A percentile compares a stretch with the other conserved stretches of the same genome.
Conservation (phyloP, 345 rosid genomes). For the Ceriops zippeliana region DNA sequence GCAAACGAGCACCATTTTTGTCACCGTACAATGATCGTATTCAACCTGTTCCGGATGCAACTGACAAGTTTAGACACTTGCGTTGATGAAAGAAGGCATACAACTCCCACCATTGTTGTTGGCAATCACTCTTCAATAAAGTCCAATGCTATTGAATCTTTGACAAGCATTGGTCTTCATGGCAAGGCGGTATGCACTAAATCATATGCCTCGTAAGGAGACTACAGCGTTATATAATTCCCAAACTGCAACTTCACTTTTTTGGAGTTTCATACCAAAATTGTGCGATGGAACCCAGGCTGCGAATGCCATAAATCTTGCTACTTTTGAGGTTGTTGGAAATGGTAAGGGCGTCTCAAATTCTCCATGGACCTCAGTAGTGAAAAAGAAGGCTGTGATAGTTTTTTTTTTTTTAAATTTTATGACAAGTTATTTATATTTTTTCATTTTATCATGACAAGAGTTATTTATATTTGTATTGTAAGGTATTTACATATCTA, state of each 20-base stretch:
- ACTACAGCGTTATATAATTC: conserved; percentile 25
- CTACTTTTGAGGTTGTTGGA: conserved; percentile 47
- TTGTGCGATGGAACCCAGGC: conserved; percentile 28
- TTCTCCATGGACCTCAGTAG: conserved; percentile 36
- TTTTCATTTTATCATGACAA: no score
- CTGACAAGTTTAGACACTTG: conserved; percentile 42
- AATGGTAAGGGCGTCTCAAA: conserved; percentile 43
- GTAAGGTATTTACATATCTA: no score
- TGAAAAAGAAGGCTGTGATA: conserved; percentile 39
- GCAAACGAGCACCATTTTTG: conserved; percentile 1
- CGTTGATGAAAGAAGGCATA: conserved; percentile 31
- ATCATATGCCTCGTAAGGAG: conserved; percentile 49
- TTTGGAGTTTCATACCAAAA: conserved; percentile 33
- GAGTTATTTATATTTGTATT: no score
- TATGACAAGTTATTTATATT: conserved; percentile 13
- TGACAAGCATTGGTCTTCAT: conserved; percentile 43
- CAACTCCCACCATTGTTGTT: conserved; percentile 36
- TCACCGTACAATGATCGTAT: conserved; percentile 40
- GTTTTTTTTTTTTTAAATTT: no score
- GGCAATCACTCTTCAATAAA: conserved; percentile 37
- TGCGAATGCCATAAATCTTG: conserved; percentile 24
- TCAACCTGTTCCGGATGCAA: conserved; percentile 46
- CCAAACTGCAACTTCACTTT: conserved; percentile 7
- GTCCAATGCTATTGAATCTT: conserved; percentile 43
- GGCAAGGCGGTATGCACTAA: conserved; percentile 48